Conservation (phyloP, 2,329 filamentous ascomycete genomes). For the Cytospora piceicola region DNA sequence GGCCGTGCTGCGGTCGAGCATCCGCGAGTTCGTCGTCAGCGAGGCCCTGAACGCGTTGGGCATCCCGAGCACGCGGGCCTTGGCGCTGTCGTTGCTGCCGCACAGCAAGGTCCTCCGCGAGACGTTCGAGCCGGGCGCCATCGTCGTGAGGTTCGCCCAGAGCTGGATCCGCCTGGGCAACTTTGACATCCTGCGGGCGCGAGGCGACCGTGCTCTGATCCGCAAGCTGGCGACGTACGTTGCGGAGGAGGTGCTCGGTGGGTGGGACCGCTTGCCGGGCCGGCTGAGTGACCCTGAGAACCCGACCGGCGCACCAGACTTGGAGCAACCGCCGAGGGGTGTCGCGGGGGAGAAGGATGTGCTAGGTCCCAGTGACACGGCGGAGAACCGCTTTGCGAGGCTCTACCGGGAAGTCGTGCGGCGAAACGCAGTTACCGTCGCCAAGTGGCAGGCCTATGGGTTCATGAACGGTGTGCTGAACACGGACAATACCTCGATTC, state of each 20-base stretch:
- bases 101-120: slow-evolving; percentile 76
- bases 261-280: slow-evolving; percentile 82
- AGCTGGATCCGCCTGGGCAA: slow-evolving; percentile 93
- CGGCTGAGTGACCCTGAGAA: slow-evolving; percentile 57
- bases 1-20: slow-evolving; percentile 88
- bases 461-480: slow-evolving; percentile 99
- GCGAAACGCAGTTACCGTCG: slow-evolving; percentile 85
- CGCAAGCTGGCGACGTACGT: slow-evolving; percentile 79
- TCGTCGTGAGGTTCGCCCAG: slow-evolving; percentile 89
- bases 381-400: slow-evolving; percentile 85
- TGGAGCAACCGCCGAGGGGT: slow-evolving; percentile 50
- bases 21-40: slow-evolving; percentile 91
- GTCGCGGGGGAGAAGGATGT: slow-evolving; percentile 57
- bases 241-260: slow-evolving; percentile 83
- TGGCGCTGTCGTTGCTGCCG: slow-evolving; percentile 79
- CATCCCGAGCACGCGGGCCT: slow-evolving; percentile 84
- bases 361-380: slow-evolving; percentile 68
- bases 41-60: slow-evolving; percentile 84
- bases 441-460: slow-evolving; percentile 96
- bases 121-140: slow-evolving; percentile 83
- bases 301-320: slow-evolving; percentile 47
- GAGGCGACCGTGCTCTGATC: slow-evolving; percentile 77
- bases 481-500: slow-evolving; percentile 94
- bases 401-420: slow-evolving; percentile 87
- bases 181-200: slow-evolving; percentile 85